A percentile compares a stretch with the other conserved stretches of the same genome.
Conservation (phyloP, 257 asterid genomes). For the Jaltomata sinuosa region DNA sequence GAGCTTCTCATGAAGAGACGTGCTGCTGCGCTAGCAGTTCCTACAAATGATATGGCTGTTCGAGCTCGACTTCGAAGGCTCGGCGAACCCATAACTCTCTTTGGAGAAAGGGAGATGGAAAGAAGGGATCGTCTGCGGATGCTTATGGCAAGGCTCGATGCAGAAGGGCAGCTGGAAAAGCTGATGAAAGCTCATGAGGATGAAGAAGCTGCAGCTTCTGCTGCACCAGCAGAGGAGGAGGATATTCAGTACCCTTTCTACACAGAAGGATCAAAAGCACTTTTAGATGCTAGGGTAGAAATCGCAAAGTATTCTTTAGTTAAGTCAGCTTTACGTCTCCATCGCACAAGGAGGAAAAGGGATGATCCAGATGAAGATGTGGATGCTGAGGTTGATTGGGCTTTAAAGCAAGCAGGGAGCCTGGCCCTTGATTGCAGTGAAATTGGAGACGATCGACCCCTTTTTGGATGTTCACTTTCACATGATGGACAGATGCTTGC, state of each 20-base stretch:
- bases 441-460: constrained; percentile 92
- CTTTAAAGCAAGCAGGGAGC: constrained; percentile 62
- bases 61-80: constrained; percentile 79
- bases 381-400: constrained; percentile 88
- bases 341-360: constrained; percentile 71
- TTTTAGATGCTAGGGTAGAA: constrained; percentile 58
- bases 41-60: constrained; percentile 86
- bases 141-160: constrained; percentile 77
- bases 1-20: constrained; percentile 81
- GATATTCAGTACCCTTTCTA: constrained; percentile 78
- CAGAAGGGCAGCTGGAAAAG: constrained; percentile 82
- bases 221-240: constrained; percentile 44
- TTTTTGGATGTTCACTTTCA: constrained; percentile 82
- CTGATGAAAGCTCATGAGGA: constrained; percentile 97
- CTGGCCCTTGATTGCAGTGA: constrained; percentile 65
- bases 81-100: constrained; percentile 86
- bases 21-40: constrained; percentile 90
- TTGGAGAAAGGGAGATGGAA: constrained; percentile 97
- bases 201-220: constrained; percentile 58
- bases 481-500: constrained; percentile 84
- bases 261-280: constrained; percentile 77
- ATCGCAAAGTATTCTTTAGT: constrained; percentile 72
- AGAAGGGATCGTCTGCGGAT: constrained; percentile 78
- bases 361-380: constrained; percentile 96
- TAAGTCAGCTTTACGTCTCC: constrained; percentile 71